phyloP scores from a whole-genome alignment of 345 rosid species.

The Gossypium bickii region DNA sequence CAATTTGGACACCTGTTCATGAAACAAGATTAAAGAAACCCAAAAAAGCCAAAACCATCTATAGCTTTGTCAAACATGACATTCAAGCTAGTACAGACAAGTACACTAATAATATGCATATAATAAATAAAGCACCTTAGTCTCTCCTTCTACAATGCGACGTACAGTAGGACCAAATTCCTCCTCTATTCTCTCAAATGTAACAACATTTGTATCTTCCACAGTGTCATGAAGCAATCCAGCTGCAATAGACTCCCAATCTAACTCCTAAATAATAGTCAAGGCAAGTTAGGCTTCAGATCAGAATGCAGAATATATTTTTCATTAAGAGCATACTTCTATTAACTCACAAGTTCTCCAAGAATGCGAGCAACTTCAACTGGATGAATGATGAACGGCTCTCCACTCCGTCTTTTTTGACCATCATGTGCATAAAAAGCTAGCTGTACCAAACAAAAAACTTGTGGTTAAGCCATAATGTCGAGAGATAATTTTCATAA shows the following conservation, averaged over 20 bases:
- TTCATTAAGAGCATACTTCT: slow-evolving; percentile 13
- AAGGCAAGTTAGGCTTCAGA: slow-evolving; percentile 23
- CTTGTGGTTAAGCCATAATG: slow-evolving; percentile 20
- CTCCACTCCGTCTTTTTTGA: slow-evolving; percentile 96
- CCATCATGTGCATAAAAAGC: slow-evolving; percentile 98
- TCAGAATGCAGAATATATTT: slow-evolving; percentile 14
- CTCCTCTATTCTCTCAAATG: slow-evolving; percentile 87
- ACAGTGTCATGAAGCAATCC: slow-evolving; percentile 97
- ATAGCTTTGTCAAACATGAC: slow-evolving; percentile 3
- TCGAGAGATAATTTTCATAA: neutral
- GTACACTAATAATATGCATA: slow-evolving; percentile 5
- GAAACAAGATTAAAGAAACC: slow-evolving; percentile 12
- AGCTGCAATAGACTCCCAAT: slow-evolving; percentile 98
- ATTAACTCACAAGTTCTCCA: slow-evolving; percentile 86
- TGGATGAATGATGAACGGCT: slow-evolving; percentile 95
- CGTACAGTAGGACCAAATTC: slow-evolving; percentile 89
- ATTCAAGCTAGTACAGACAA: neutral
- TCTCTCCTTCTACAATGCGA: slow-evolving; percentile 97
- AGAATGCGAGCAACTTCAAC: slow-evolving; percentile 96
- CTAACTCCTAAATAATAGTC: slow-evolving; percentile 63
- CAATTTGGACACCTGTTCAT: slow-evolving; percentile 76
- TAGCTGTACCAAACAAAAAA: slow-evolving; percentile 52
- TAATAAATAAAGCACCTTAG: slow-evolving; percentile 60
- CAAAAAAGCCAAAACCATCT: slow-evolving; percentile 9
- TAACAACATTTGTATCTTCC: slow-evolving; percentile 89